These are phyloP conservation scores for Prunus mongolica DNA, from an alignment of 306 rosid species.

Conservation along the genomic window DNA sequence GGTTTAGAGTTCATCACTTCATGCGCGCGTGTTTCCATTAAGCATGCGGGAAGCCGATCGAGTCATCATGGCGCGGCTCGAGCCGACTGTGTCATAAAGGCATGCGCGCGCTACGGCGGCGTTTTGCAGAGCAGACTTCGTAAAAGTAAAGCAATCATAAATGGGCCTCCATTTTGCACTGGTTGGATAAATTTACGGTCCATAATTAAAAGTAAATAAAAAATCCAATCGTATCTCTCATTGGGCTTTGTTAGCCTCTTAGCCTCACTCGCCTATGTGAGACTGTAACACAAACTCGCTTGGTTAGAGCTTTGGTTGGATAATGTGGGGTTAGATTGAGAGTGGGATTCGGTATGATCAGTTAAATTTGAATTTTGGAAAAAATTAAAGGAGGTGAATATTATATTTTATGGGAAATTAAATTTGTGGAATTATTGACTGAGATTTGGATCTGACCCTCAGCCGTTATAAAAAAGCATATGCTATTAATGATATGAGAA, in stretches of 20 bases:
- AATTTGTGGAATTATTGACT: conserved; percentile 22
- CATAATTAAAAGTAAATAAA: not conserved
- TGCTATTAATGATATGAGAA: not conserved
- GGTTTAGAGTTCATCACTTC: conserved; percentile 11
- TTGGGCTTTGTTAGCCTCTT: not conserved
- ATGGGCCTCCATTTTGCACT: conserved; percentile 17
- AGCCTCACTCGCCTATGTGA: not conserved
- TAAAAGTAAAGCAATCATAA: not conserved
- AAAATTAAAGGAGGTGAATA: conserved; percentile 5
- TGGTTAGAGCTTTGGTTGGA: not conserved
- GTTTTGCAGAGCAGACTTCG: not conserved
- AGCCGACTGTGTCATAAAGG: conserved; percentile 9
- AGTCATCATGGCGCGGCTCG: conserved; percentile 39
- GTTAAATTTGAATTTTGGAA: not conserved
- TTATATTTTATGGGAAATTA: not conserved
- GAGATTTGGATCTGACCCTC: conserved; percentile 18
- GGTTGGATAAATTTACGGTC: conserved; percentile 23
- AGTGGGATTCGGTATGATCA: not conserved
- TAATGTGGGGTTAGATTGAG: conserved; percentile 12
- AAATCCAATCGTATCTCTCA: not conserved
- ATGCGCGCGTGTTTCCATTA: conserved; percentile 42
- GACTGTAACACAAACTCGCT: not conserved
- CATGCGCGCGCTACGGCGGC: not conserved
- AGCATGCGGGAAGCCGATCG: conserved; percentile 25
- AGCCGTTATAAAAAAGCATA: not conserved